Base-by-base conservation (phyloP, 495 filamentous ascomycete species). In the Aspergillus ellipticus region DNA sequence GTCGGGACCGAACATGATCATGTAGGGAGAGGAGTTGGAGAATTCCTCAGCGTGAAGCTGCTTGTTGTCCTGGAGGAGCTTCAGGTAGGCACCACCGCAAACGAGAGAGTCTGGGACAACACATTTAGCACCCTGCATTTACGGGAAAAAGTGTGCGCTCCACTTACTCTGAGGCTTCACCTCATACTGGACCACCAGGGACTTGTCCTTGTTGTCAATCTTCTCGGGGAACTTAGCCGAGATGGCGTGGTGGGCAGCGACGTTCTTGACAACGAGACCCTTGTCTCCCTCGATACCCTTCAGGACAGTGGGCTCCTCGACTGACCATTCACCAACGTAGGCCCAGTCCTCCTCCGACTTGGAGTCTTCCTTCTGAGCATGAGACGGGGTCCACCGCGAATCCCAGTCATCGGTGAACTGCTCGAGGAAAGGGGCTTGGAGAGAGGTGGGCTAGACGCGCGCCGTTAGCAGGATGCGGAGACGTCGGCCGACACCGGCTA, bases 1-100 rank as follows among this genome's bases (percentile, higher is more conserved):
- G 80, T 99, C 95, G 66, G 95, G 95, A 61, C 95, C 95, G 73
- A 99, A 99, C 95, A 97, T 97, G 80, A 99, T 95, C 60, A 99
- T 89, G 71, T 99, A 99, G 35, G 95, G 95, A 43, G 93, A 92
- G 46, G 86, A 82, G 77, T 99, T 96, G 66, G 92, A 94, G 82
- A 99, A 99, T 78, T 99, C 95, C 53, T 97, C 94, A 67, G 87
- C 82, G 76, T 96, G 91, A 66, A 97, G 90, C 74, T 89, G 87
- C 81, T 92, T 96, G 81, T 91, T 97, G 71, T 99, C 94, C 60
- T 95, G 87, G 61, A 97, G 89, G 61, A 99, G 90, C 87, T 99
- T 99, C 82, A 99, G 79, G 78, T 99, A 99, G 63, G 95, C 95
- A 72, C 95, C 95, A 82, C 95, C 95, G 74, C 95, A 99, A 69